Evolutionary conservation across 768 basidiomycete genomes (phyloP).

Genomic region (Termitomyces sp.): DNA sequence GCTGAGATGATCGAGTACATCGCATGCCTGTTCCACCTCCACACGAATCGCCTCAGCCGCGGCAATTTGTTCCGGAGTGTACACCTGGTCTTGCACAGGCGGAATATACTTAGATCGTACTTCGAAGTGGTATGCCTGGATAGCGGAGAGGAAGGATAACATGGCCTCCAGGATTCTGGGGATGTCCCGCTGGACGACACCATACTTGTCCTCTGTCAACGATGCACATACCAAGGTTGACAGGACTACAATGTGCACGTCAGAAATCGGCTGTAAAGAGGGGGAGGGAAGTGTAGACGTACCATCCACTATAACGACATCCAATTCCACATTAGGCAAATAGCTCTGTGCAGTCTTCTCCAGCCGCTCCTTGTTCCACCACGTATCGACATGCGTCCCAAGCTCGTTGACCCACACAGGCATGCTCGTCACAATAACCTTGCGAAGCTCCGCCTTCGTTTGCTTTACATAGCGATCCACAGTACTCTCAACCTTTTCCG

Average conservation of each 20-base stretch:
- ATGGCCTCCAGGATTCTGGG: constrained; percentile 79
- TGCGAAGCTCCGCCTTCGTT: background rate
- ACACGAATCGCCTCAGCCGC: constrained; percentile 37
- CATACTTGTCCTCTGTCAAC: constrained; percentile 76
- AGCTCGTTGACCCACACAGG: constrained; percentile 6
- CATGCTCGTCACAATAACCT: background rate
- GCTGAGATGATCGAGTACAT: constrained; percentile 49
- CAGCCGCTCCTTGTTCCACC: constrained; percentile 60
- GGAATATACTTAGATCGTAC: constrained; percentile 41
- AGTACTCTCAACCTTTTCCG: constrained; percentile 13
- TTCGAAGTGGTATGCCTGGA: constrained; percentile 65
- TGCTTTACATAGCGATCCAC: constrained; percentile 5
- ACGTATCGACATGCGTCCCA: constrained; percentile 24
- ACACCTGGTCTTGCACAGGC: constrained; percentile 33
- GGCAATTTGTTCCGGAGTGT: constrained; percentile 32
- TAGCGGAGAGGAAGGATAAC: constrained; percentile 58
- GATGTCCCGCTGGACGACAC: constrained; percentile 83
- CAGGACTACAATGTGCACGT: constrained; percentile 46
- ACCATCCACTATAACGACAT: constrained; percentile 66
- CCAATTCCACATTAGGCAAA: constrained; percentile 62
- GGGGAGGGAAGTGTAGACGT: constrained; percentile 13
- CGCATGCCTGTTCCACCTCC: constrained; percentile 57
- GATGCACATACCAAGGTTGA: constrained; percentile 70
- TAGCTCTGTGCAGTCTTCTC: constrained; percentile 52
- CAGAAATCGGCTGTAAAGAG: constrained; percentile 1